These are phyloP conservation scores for Pythium dissimile DNA, from an alignment of 352 stramenopile genomes.

Conservation along the genomic window DNA sequence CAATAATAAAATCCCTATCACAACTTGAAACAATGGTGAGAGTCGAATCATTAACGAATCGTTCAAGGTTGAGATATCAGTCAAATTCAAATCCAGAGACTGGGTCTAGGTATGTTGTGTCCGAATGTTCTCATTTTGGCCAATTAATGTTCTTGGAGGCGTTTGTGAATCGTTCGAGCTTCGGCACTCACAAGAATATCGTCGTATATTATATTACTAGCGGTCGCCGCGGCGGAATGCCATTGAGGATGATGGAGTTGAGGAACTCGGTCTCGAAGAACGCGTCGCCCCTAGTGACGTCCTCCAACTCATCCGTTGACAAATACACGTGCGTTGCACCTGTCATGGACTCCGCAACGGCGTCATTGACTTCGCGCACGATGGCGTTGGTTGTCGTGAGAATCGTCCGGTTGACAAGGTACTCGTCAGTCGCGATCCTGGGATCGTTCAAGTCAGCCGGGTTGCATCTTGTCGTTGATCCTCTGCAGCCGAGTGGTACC, in stretches of 20 bases:
- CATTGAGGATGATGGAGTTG: constrained; percentile 21
- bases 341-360: background rate
- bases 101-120: too few relatives aligned
- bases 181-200: too few relatives aligned
- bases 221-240: constrained; percentile 26
- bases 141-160: too few relatives aligned
- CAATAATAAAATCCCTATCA: too few relatives aligned
- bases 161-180: too few relatives aligned
- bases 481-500: background rate
- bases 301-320: constrained; percentile 5
- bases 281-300: background rate
- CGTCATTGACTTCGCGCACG: constrained; percentile 10
- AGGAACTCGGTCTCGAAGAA: constrained; percentile 13
- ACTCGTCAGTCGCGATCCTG: background rate
- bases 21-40: too few relatives aligned
- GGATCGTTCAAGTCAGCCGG: constrained; percentile 4
- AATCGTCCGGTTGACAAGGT: constrained; percentile 15
- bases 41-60: too few relatives aligned
- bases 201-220: too few relatives aligned
- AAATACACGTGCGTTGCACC: constrained; percentile 6
- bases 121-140: too few relatives aligned
- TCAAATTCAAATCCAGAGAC: too few relatives aligned
- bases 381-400: constrained; percentile 13
- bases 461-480: constrained; percentile 14
- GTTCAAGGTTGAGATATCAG: too few relatives aligned